Base-by-base conservation (phyloP, 805 yeast species). In the Blastobotrys terrestris region DNA sequence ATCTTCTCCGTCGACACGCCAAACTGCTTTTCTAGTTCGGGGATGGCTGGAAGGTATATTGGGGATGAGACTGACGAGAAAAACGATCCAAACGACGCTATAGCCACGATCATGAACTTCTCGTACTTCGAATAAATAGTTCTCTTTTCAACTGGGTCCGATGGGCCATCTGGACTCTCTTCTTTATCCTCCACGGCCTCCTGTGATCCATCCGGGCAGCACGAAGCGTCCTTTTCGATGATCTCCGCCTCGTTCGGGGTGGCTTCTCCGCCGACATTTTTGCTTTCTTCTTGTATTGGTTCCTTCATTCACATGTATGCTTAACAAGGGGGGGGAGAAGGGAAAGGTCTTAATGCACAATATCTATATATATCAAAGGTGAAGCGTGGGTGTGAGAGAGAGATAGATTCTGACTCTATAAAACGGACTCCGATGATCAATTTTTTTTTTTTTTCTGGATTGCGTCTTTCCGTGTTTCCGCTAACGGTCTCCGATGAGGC, bases 21-120 rank as follows among this genome's bases (percentile, higher is more conserved):
- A 60, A 89, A 86, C 22, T 80, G 65, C 0, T 64, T 57, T 46
- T 81, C 78, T 3, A 90, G 69, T 3, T 75, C 72, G 0, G 83
- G 79, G 20, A 89, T 67, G 0, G 89, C 89, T 0, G 95, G 95
- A 67, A 86, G 84, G 63, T 86, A 89, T 11, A 88, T 86, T 0
- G 95, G 86, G 58, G 84, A 78, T 0, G 91, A 81, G 2, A 86
- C 71, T 0, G 94, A 73, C 1, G 95, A 86, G 72, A 85, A 83
- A 43, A 81, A 67, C 0, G 87, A 86, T 1, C 78, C 62, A 43
- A 48, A 18, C 15, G 55, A 48, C 14, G 57, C 54, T 13, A 58
- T 48, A 2, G 16, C 40, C 4, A 42, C 49, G 19, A 53, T 49
- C 13, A 44, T 3, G 14, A 31, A 44, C 14, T 31, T 35, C 43